Percentiles rank a stretch among this genome's conserved stretches.
These are phyloP conservation scores for Monilinia polystroma DNA, from an alignment of 2,329 filamentous ascomycete species.

Conservation along the genomic window DNA sequence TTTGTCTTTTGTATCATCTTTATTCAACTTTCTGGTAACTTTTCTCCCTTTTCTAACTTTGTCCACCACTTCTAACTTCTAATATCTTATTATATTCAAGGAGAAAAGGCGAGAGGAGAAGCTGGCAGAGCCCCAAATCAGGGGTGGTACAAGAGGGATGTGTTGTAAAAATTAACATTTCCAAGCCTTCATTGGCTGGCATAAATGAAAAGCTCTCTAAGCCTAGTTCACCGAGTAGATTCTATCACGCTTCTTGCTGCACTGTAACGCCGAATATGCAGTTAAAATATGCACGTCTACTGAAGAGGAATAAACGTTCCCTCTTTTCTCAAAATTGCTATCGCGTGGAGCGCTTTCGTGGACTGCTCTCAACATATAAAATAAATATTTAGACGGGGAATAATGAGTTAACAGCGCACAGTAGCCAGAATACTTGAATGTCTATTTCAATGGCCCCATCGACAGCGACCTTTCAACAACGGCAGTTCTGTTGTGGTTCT, in stretches of 20 bases:
- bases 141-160: conserved; percentile 3
- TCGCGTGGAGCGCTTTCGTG: conserved; percentile 18
- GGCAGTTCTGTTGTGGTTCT: no score
- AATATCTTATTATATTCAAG: background rate
- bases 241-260: conserved; percentile 22
- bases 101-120: background rate
- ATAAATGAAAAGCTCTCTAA: background rate
- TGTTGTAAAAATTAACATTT: conserved; percentile 8
- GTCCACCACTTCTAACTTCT: no score
- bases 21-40: no score
- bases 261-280: conserved; percentile 18
- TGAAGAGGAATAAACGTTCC: background rate
- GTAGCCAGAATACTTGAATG: no score
- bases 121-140: conserved; percentile 10
- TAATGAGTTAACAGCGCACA: background rate
- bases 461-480: background rate
- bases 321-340: background rate
- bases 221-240: conserved; percentile 22
- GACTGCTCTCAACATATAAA: conserved; percentile 13
- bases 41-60: no score
- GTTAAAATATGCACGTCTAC: conserved; percentile 17
- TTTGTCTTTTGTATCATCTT: background rate
- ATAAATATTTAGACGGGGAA: background rate
- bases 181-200: conserved; percentile 16
- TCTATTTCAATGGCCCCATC: background rate